Conservation (phyloP, 805 yeast species). For the Metschnikowia reukaufii region DNA sequence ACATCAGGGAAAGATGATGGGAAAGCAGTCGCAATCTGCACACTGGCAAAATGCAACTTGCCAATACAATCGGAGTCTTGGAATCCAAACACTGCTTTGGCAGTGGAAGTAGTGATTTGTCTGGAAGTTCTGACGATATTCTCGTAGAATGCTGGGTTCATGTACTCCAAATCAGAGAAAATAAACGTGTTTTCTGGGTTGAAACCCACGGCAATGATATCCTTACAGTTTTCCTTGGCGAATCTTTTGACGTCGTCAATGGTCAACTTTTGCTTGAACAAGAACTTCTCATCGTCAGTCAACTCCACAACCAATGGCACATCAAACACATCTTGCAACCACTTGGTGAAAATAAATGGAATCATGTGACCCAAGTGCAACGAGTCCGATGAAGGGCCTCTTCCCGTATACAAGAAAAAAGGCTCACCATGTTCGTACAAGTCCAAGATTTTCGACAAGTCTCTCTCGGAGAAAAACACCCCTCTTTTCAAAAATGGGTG, state of each 20-base stretch:
- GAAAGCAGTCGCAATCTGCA: conserved; percentile 95
- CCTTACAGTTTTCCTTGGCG: conserved; percentile 83
- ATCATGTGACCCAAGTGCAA: conserved; percentile 97
- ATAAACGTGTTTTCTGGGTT: conserved; percentile 93
- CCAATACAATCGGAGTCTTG: conserved; percentile 94
- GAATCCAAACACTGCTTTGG: conserved; percentile 95
- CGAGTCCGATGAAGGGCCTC: conserved; percentile 93
- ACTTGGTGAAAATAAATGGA: conserved; percentile 92
- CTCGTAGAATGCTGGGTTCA: conserved; percentile 93
- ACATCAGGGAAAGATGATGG: conserved; percentile 95
- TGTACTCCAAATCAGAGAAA: conserved; percentile 87
- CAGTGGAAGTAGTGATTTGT: conserved; percentile 95
- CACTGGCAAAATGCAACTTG: conserved; percentile 89
- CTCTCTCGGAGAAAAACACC: conserved; percentile 89
- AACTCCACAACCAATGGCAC: conserved; percentile 91
- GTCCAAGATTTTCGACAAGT: conserved; percentile 73
- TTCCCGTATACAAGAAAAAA: conserved; percentile 92
- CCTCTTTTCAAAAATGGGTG: conserved; percentile 91
- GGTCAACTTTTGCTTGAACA: conserved; percentile 87
- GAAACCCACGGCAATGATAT: conserved; percentile 91
- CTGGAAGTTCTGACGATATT: conserved; percentile 90
- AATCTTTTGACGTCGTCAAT: conserved; percentile 83
- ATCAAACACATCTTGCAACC: conserved; percentile 98
- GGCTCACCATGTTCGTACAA: conserved; percentile 93
- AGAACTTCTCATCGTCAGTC: conserved; percentile 95